phyloP scores from a whole-genome alignment of 2,329 filamentous ascomycete genomes.

The Penicillium sp. region DNA sequence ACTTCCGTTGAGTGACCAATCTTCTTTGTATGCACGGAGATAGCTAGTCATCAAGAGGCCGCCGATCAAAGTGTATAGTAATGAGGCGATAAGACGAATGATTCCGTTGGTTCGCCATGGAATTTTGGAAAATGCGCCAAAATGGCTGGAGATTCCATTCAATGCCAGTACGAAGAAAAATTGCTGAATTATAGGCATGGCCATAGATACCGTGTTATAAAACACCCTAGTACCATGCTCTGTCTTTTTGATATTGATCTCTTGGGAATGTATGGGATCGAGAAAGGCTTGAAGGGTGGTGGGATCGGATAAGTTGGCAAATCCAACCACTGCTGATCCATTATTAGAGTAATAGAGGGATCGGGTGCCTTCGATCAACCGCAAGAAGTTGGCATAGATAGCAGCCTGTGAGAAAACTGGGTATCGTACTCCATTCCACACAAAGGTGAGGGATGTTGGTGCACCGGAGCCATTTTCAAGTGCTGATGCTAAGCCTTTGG shows the following conservation, averaged over 20 bases:
- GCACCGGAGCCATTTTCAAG: background rate
- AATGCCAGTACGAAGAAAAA: constrained; percentile 50
- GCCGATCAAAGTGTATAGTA: constrained; percentile 1
- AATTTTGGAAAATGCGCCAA: constrained; percentile 12
- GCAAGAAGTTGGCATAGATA: constrained; percentile 1
- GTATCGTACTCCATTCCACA: constrained; percentile 6
- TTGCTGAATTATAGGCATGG: constrained; percentile 45
- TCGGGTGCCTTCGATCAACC: background rate
- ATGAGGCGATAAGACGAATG: background rate
- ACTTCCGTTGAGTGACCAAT: constrained; percentile 15
- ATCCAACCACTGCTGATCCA: background rate
- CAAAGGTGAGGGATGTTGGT: background rate
- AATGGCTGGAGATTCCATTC: constrained; percentile 41
- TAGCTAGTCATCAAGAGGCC: constrained; percentile 2
- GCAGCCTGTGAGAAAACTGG: constrained; percentile 2
- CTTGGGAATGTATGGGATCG: background rate
- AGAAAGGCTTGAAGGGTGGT: background rate
- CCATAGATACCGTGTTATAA: constrained; percentile 45
- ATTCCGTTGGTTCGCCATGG: constrained; percentile 2
- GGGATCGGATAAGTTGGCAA: background rate
- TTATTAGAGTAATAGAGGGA: constrained; percentile 4
- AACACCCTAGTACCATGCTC: constrained; percentile 39
- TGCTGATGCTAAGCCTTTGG: background rate
- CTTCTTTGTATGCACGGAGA: constrained; percentile 4
- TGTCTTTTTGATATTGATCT: constrained; percentile 40